Conservation (phyloP, 352 stramenopile genomes). For the Pythium utonaiense region DNA sequence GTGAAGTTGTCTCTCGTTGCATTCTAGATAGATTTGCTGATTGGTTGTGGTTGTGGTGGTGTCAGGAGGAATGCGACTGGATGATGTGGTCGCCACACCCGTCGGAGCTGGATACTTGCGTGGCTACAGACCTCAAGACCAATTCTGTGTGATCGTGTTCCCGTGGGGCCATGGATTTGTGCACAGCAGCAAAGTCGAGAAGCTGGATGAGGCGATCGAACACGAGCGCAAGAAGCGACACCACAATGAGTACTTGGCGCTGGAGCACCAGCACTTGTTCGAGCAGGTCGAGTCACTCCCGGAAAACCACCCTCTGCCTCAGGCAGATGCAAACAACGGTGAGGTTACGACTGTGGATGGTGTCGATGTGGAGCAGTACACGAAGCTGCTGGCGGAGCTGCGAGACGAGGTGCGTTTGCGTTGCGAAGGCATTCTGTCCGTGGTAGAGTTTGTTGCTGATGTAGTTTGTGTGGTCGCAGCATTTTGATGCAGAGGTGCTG, state of each 20-base stretch:
- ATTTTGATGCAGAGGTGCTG: constrained; percentile 43
- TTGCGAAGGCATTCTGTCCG: too few relatives aligned
- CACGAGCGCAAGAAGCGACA: constrained; percentile 22
- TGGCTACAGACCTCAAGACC: constrained; percentile 47
- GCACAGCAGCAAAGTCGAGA: constrained; percentile 49
- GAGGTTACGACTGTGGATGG: constrained; percentile 3
- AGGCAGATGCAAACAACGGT: constrained; percentile 8
- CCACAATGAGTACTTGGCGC: constrained; percentile 30
- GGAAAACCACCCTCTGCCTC: constrained; percentile 36
- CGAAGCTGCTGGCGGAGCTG: constrained; percentile 41
- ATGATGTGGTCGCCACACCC: constrained; percentile 67
- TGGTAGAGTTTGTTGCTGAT: neutral
- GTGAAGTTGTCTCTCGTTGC: neutral
- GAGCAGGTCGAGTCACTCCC: constrained; percentile 63
- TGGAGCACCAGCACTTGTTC: constrained; percentile 70
- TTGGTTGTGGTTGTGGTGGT: neutral
- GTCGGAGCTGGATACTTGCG: constrained; percentile 59
- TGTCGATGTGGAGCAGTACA: constrained; percentile 38
- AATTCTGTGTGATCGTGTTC: constrained; percentile 67
- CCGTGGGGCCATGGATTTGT: constrained; percentile 76
- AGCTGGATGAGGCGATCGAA: constrained; percentile 19
- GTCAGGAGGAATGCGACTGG: constrained; percentile 30
- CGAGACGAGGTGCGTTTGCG: constrained; percentile 48
- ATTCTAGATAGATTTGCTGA: neutral
- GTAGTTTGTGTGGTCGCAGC: constrained; percentile 20